Evolutionary conservation across 75 land plant genomes (phyloP), one percentile per base, ranked within the genome.

Genomic region (Cupressus sempervirens): DNA sequence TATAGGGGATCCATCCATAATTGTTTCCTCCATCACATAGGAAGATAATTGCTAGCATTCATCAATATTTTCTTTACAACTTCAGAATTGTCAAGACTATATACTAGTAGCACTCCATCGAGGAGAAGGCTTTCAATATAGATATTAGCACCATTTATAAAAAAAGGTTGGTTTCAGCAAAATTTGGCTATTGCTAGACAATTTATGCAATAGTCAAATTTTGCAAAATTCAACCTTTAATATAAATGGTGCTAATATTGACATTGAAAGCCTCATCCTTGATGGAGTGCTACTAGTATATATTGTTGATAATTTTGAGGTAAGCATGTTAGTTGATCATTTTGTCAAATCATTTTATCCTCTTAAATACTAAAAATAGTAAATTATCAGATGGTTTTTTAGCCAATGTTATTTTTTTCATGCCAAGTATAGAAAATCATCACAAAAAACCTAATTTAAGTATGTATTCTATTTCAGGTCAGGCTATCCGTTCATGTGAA

Each of bases 221-320:
- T 92, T 98, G 29, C 98, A 94, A 54, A 87, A 81, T 23, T 97
- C 99, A 1, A 91, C 98, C 65, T 62, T 97, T 82, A 93, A 91
- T 50, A 85, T 97, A 4, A 87, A 92, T 36, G 95, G 98, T 65
- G 83, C 52, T 32, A 89, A 89, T 62, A 83, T 96, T 56, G 56
- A 84, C 36, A 72, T 96, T 29, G 91, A 93, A 43, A 83, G 88
- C 82, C 93, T 97, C 48, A 83, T 87, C 41, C 82, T 97, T 86
- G 90, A 93, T 90, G 99, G 98, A 75, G 85, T 96, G 58, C 93
- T 97, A 70, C 11, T 94, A 2, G 77, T 97, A 68, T 85, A 89
- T 23, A 76, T 93, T 45, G 20, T 87, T 45, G 89, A 94, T 32
- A 91, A 89, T 65, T 92, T 93, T 38, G 90, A 95, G 94, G 99